A percentile compares a stretch with the other conserved stretches of the same genome.
Conservation (phyloP, 2,329 filamentous ascomycete genomes). For the Clarireedia paspali region DNA sequence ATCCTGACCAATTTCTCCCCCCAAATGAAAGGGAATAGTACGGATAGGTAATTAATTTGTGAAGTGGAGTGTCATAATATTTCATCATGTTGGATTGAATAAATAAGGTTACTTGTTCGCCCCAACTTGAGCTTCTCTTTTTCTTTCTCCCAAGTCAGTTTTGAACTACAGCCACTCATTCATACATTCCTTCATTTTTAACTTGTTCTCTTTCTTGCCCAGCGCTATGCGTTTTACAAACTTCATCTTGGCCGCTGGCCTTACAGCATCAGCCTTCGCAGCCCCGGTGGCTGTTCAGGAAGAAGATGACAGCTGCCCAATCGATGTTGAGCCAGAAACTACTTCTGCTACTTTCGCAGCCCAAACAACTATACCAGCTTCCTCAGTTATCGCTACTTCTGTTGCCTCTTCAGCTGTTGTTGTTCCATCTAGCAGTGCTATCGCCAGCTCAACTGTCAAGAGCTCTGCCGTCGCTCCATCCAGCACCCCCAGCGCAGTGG, state of each 20-base stretch:
- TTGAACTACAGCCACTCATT: conserved; percentile 1
- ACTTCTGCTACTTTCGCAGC: conserved; percentile 1
- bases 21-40: neutral
- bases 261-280: conserved; percentile 7
- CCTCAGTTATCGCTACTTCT: neutral
- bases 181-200: neutral
- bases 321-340: conserved; percentile 2
- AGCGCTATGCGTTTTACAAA: conserved; percentile 8
- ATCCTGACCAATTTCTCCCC: neutral
- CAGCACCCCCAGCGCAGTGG: neutral
- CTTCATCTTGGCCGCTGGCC: conserved; percentile 5
- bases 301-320: conserved; percentile 5
- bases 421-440: neutral
- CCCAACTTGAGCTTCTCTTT: neutral
- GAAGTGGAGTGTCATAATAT: neutral
- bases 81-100: neutral
- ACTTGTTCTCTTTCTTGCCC: neutral
- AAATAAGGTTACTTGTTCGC: neutral
- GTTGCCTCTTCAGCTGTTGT: neutral
- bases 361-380: neutral
- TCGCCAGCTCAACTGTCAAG: neutral
- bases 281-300: conserved; percentile 5
- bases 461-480: neutral
- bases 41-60: neutral
- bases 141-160: neutral